phyloP scores from a whole-genome alignment of 257 asterid genomes.

The Fraxinus pennsylvanica region DNA sequence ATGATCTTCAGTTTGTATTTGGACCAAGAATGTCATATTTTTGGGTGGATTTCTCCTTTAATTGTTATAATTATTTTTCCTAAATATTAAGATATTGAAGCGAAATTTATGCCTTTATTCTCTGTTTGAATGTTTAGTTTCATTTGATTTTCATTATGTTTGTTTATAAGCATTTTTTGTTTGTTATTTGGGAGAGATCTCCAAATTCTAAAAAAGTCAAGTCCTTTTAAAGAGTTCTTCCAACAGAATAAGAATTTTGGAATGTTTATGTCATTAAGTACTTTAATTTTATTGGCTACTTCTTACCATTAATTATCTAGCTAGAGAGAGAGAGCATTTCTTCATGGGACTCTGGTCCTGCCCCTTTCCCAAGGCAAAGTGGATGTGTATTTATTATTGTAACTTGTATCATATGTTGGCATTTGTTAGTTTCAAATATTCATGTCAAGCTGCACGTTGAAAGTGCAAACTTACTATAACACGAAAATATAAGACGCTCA shows the following conservation, averaged over 20 bases:
- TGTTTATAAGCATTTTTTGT: neutral
- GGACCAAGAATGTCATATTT: neutral
- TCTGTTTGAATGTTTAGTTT: neutral
- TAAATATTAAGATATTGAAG: neutral
- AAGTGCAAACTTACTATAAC: neutral
- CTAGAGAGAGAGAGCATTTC: too few relatives aligned
- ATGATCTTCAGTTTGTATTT: slow-evolving; percentile 1
- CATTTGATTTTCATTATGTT: neutral
- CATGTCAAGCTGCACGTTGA: slow-evolving; percentile 17
- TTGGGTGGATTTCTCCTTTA: neutral
- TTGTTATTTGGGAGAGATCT: neutral
- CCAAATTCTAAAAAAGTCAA: neutral
- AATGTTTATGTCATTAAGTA: neutral
- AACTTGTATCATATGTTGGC: neutral
- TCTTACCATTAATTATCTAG: neutral
- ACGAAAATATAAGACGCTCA: neutral
- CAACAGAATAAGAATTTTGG: neutral
- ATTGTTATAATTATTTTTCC: slow-evolving; percentile 11
- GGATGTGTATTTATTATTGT: too few relatives aligned
- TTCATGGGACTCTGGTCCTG: too few relatives aligned
- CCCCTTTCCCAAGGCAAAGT: neutral
- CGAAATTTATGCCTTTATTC: neutral
- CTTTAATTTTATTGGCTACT: neutral
- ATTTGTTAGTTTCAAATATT: neutral
- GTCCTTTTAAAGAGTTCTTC: neutral